Conservation (phyloP, 1,284 basidiomycete genomes). For the Boletus smithii region DNA sequence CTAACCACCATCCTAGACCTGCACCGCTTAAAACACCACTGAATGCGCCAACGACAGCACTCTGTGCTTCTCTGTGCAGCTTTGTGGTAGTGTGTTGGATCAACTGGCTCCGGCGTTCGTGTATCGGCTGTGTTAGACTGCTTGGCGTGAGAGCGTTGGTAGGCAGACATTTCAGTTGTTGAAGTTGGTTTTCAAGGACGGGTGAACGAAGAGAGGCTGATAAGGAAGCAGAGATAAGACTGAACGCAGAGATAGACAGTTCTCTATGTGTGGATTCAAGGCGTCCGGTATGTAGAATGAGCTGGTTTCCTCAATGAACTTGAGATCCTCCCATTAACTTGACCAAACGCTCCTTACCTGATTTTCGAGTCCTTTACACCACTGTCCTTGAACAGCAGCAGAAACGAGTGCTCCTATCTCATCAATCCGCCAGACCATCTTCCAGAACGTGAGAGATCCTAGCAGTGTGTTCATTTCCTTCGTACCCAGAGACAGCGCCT, state of each 20-base stretch:
- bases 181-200: constrained; percentile 65
- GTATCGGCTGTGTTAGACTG: constrained; percentile 56
- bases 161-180: constrained; percentile 51
- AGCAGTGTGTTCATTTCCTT: constrained; percentile 53
- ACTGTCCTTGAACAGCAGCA: constrained; percentile 50
- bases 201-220: constrained; percentile 52
- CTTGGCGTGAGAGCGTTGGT: constrained; percentile 47
- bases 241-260: constrained; percentile 44
- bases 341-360: constrained; percentile 43
- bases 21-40: constrained; percentile 40
- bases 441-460: constrained; percentile 63
- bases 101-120: constrained; percentile 57
- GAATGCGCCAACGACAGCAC: constrained; percentile 53
- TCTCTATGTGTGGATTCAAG: constrained; percentile 54
- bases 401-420: constrained; percentile 62
- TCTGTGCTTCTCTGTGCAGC: constrained; percentile 68
- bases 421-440: constrained; percentile 64
- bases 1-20: constrained; percentile 51
- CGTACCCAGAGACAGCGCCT: constrained; percentile 48
- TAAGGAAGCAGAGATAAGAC: constrained; percentile 37
- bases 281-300: constrained; percentile 68
- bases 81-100: constrained; percentile 53
- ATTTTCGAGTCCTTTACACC: constrained; percentile 66
- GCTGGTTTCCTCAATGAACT: constrained; percentile 38
- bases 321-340: neutral